Base-by-base conservation (phyloP, 2,329 filamentous ascomycete genomes). In the Hypoxylon sp. region DNA sequence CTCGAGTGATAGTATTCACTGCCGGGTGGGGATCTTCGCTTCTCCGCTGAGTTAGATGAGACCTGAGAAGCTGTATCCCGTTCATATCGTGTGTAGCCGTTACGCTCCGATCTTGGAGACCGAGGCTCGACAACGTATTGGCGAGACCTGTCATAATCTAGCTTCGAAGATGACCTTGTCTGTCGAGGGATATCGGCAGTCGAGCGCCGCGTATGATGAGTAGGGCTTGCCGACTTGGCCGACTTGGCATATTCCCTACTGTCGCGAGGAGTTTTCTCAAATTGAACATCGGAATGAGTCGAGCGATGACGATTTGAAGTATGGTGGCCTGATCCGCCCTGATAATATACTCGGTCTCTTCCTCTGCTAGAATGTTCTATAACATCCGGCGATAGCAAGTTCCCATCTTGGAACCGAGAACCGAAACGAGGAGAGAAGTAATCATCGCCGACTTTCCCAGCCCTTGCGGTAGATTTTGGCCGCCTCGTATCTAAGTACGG, bases 311-410 rank as follows among this genome's bases (percentile, higher is more conserved):
- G 65, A 25, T 46, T 50, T 21, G 58, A 53, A 6, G 55, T 5
- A 13, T 54, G 55, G 29, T 63, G 51, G 20, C 52, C 62, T 21
- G 53, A 51, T 15, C 60, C 58, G 15, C 66, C 63, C 44, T 59
- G 63, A 36, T 67, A 66, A 29, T 68, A 69, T 7, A 53, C 34
- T 20, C 63, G 57, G 34, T 69, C 67, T 32, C 66, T 63, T 25
- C 67, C 66, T 38, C 62, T 63, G 12, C 65, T 68, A 16, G 62
- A 51, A 30, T 69, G 60, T 42, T 68, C 65, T 29, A 75, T 67
- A 4, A 73, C 62, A 54, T 80, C 78, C 17, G 78, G 78, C 5
- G 79, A 78, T 12, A 79, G 67, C 38, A 75, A 71, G 19, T 69
- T 74, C 20, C 75, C 75, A 17, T 64, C 68, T 29, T 51, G 56